Evolutionary conservation across 345 rosid species (phyloP), one percentile per base, ranked within the genome.

Genomic region (Brassica juncea): DNA sequence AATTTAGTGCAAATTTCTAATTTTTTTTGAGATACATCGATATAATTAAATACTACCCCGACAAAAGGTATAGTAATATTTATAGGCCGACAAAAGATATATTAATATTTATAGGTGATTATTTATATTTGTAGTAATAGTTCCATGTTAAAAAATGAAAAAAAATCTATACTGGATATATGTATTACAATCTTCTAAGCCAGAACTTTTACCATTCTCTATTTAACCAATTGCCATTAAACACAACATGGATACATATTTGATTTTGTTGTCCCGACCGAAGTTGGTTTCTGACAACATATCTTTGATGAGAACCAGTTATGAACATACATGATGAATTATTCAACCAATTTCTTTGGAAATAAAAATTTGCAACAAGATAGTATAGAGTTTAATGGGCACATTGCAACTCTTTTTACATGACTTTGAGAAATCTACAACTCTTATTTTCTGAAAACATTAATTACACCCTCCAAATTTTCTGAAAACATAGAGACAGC

Each of bases 301-400:
- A 28, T 28, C 31, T 28, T 28, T 28, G 31, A 28, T 28, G 31
- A 28, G 31, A 28, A 28, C 31, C 31, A 28, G 31, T 28, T 28
- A 28, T 28, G 31, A 28, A 58, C 28, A 32, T 54, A 52, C 3
- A 70, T 11, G 61, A n/a, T 49, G 30, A 72, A 42, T 16, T 16
- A 7, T 73, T 47, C 49, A 8, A 10, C 28, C 28, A 28, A 19
- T 6, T 47, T 23, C 4, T 52, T 12, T 59, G 52, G 27, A 19
- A 60, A 60, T 69, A 68, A 34, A 60, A 68, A 21, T 19, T 30
- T 76, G 15, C 62, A 76, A 66, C 58, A 57, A 59, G 31, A 58
- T 15, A 28, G 19, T 68, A 16, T 42, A 42, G 14, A 54, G 49
- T 10, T 6, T 52, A 11, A 16, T 19, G 8, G 16, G n/a, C 68